Evolutionary conservation across 169 alveolate species (phyloP).

Genomic region (Plasmodium berghei): DNA sequence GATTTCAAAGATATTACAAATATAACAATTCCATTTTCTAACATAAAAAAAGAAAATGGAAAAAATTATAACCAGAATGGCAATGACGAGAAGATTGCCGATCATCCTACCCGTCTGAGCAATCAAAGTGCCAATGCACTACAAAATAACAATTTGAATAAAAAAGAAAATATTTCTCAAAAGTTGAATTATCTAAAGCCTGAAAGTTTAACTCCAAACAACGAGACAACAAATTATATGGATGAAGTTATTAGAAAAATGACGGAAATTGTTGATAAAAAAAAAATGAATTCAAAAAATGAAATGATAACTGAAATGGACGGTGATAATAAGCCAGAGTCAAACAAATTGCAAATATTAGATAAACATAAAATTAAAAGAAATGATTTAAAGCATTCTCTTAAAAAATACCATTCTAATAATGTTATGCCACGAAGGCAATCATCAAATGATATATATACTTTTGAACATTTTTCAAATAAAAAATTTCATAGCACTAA

Average conservation of each 20-base stretch:
- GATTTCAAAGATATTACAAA: too few species aligned
- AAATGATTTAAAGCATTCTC: background rate
- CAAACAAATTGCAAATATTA: background rate
- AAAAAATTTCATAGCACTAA: constrained; percentile 22
- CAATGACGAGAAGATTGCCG: too few species aligned
- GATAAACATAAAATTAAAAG: constrained; percentile 16
- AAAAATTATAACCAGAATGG: too few species aligned
- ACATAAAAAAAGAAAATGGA: too few species aligned
- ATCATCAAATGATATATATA: background rate
- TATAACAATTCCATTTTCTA: too few species aligned
- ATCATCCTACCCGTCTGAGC: too few species aligned
- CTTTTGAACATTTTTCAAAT: background rate
- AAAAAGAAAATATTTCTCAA: too few species aligned
- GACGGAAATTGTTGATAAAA: constrained; percentile 16
- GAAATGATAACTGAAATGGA: background rate
- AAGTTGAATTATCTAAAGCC: too few species aligned
- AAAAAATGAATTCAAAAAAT: constrained; percentile 6
- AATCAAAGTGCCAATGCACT: too few species aligned
- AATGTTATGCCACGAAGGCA: background rate
- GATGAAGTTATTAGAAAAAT: constrained; percentile 12
- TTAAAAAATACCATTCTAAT: constrained; percentile 20
- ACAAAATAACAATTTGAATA: too few species aligned
- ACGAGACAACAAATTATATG: background rate
- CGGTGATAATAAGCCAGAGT: too few species aligned
- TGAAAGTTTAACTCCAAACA: too few species aligned